These are phyloP conservation scores for Amphirosellinia nigrospora DNA, from an alignment of 495 filamentous ascomycete genomes.

Conservation along the genomic window DNA sequence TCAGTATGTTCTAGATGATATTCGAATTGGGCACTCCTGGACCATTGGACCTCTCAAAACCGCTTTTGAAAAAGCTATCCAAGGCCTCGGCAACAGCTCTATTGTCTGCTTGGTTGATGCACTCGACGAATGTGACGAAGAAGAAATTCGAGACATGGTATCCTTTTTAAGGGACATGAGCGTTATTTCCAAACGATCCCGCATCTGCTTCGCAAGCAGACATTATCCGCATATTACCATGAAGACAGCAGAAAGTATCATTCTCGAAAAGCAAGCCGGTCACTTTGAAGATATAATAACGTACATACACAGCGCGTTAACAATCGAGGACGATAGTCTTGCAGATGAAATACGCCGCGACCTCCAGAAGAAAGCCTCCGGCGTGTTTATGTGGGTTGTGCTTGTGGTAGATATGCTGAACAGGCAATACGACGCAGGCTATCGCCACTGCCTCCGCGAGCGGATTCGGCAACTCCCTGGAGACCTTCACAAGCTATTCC, in stretches of 20 bases:
- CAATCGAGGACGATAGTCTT: slow-evolving; percentile 16
- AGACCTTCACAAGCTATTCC: not conserved
- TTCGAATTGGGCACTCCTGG: not conserved
- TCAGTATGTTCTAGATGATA: not conserved
- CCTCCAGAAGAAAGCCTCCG: slow-evolving; percentile 48
- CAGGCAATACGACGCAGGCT: slow-evolving; percentile 37
- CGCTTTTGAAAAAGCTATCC: not conserved
- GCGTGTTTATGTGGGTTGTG: slow-evolving; percentile 58
- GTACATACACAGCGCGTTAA: not conserved
- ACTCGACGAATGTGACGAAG: not conserved
- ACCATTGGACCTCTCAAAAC: not conserved
- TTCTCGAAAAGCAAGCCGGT: slow-evolving; percentile 29
- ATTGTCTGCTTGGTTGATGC: not conserved
- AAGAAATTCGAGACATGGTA: not conserved
- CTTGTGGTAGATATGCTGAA: slow-evolving; percentile 55
- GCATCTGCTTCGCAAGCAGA: slow-evolving; percentile 55
- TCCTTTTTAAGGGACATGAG: not conserved
- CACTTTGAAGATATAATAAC: not conserved
- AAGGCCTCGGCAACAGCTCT: not conserved
- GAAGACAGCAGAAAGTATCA: slow-evolving; percentile 36
- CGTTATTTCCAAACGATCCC: not conserved
- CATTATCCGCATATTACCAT: slow-evolving; percentile 57
- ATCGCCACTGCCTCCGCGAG: not conserved
- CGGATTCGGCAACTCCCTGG: not conserved
- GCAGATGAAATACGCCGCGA: slow-evolving; percentile 38